Percentiles rank a stretch among this genome's conserved stretches.
These are phyloP conservation scores for Saturnispora sekii DNA, from an alignment of 805 yeast species.

Conservation along the genomic window DNA sequence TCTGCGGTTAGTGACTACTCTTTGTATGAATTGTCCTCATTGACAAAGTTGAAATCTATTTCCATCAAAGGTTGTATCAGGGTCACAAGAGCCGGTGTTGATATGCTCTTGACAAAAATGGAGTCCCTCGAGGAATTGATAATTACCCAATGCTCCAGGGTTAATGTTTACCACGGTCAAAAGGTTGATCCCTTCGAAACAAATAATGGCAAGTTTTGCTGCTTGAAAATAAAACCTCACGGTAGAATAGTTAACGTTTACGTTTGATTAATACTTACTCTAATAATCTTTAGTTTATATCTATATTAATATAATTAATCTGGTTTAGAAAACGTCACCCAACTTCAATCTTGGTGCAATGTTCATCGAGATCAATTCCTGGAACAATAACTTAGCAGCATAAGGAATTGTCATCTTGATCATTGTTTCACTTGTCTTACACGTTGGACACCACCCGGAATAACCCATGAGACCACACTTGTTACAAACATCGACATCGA, in stretches of 20 bases:
- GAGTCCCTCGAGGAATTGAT: conserved; percentile 43
- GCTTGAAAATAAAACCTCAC: conserved; percentile 39
- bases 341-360: conserved; percentile 91
- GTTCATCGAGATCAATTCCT: conserved; percentile 96
- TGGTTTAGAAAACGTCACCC: conserved; percentile 64
- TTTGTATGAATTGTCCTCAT: conserved; percentile 47
- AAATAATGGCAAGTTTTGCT: conserved; percentile 42
- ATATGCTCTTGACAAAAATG: conserved; percentile 50
- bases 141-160: conserved; percentile 65
- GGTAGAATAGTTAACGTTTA: conserved; percentile 51
- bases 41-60: conserved; percentile 39
- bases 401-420: conserved; percentile 95
- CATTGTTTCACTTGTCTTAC: conserved; percentile 79
- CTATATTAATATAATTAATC: not conserved
- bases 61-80: conserved; percentile 61
- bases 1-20: conserved; percentile 71
- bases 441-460: conserved; percentile 95
- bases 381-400: conserved; percentile 97
- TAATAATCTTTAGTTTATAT: not conserved
- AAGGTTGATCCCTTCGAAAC: conserved; percentile 47
- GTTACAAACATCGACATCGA: conserved; percentile 92
- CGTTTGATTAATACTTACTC: conserved; percentile 25
- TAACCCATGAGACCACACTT: conserved; percentile 96
- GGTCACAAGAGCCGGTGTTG: conserved; percentile 71
- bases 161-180: conserved; percentile 51